phyloP scores from a whole-genome alignment of 345 rosid genomes.

The Gossypium sturtianum region DNA sequence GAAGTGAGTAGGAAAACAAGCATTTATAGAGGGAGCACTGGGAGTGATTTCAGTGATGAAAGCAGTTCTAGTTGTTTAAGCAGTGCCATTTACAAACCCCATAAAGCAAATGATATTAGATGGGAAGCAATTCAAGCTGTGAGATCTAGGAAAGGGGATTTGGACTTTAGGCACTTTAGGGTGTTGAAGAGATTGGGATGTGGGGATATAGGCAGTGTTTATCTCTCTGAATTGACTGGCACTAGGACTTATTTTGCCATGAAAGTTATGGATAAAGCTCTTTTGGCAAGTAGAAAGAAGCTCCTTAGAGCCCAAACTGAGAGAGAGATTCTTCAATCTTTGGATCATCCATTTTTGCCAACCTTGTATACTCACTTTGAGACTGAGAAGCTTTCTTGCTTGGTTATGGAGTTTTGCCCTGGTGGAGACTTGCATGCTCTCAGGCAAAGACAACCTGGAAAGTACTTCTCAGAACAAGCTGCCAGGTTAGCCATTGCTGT shows the following conservation, averaged over 20 bases:
- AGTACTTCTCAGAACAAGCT: slow-evolving; percentile 82
- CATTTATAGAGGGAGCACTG: slow-evolving; percentile 68
- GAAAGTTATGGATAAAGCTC: slow-evolving; percentile 78
- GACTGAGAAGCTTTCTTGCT: slow-evolving; percentile 70
- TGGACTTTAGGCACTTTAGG: slow-evolving; percentile 60
- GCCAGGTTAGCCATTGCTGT: slow-evolving; percentile 47
- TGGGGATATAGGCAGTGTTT: slow-evolving; percentile 86
- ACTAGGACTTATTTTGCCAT: slow-evolving; percentile 66
- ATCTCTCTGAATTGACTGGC: slow-evolving; percentile 75
- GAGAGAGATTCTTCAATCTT: slow-evolving; percentile 76
- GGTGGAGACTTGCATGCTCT: slow-evolving; percentile 88
- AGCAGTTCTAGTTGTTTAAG: slow-evolving; percentile 82
- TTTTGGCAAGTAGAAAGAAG: slow-evolving; percentile 76
- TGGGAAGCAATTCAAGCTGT: slow-evolving; percentile 90
- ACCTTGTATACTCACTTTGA: slow-evolving; percentile 82
- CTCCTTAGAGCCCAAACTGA: slow-evolving; percentile 87
- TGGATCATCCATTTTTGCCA: slow-evolving; percentile 92
- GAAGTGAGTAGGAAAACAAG: slow-evolving; percentile 61
- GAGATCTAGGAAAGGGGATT: slow-evolving; percentile 37
- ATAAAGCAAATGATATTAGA: slow-evolving; percentile 72
- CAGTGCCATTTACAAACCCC: slow-evolving; percentile 65
- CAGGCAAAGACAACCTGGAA: slow-evolving; percentile 79
- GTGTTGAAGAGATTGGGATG: slow-evolving; percentile 55
- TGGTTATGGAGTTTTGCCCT: slow-evolving; percentile 98
- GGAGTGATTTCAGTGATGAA: slow-evolving; percentile 82